Conservation (phyloP, 768 basidiomycete genomes). For the Coprinopsis strossmayeri region DNA sequence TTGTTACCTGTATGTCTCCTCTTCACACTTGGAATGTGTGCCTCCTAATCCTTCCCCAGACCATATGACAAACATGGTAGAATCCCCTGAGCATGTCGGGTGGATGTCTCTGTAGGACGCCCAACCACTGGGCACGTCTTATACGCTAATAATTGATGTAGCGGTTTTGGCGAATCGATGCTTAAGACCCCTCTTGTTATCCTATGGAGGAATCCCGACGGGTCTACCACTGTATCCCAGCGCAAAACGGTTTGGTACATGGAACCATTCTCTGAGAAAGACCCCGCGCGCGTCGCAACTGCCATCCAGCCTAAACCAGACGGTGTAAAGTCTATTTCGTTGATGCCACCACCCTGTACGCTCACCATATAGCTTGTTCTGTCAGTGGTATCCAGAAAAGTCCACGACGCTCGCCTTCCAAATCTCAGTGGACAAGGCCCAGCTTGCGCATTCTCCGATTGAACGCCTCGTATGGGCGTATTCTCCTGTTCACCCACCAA, state of each 20-base stretch:
- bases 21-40: too few species aligned
- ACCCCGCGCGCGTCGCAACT: slow-evolving; percentile 41
- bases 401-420: slow-evolving; percentile 35
- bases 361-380: too few species aligned
- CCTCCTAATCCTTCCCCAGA: slow-evolving; percentile 28
- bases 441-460: slow-evolving; percentile 19
- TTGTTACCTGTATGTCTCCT: slow-evolving; percentile 37
- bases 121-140: neutral
- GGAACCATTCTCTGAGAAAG: slow-evolving; percentile 37
- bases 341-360: neutral
- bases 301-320: slow-evolving; percentile 27
- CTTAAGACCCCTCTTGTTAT: slow-evolving; percentile 50
- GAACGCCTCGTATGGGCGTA: slow-evolving; percentile 37
- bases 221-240: slow-evolving; percentile 52
- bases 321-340: slow-evolving; percentile 21
- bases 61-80: slow-evolving; percentile 32
- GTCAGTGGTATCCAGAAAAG: slow-evolving; percentile 24
- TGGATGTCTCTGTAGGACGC: slow-evolving; percentile 47
- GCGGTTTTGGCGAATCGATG: slow-evolving; percentile 49
- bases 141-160: slow-evolving; percentile 14
- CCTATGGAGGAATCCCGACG: slow-evolving; percentile 43
- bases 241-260: slow-evolving; percentile 39
- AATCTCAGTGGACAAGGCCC: slow-evolving; percentile 32
- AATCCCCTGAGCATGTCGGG: slow-evolving; percentile 26
- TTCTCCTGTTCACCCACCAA: slow-evolving; percentile 23